These are phyloP conservation scores for Pharnaceum exiguum DNA, from an alignment of 148 eudicot species.

Conservation along the genomic window DNA sequence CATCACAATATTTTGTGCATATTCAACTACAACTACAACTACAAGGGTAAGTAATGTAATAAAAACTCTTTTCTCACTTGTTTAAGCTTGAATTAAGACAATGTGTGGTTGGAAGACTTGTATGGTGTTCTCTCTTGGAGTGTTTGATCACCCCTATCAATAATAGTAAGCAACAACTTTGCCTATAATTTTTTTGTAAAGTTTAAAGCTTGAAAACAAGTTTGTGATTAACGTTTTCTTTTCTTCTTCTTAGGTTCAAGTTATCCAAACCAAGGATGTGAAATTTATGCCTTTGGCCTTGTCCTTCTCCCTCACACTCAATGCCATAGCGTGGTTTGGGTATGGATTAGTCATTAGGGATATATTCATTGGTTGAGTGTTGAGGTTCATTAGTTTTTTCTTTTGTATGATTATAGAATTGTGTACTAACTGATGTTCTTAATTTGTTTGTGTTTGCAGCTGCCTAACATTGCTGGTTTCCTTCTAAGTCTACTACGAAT, in stretches of 20 bases:
- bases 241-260: slow-evolving; percentile 32
- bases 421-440: no score
- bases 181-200: no score
- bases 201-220: not conserved
- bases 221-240: not conserved
- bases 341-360: slow-evolving; percentile 52
- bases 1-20: slow-evolving; percentile 35
- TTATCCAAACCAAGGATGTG: slow-evolving; percentile 52
- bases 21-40: slow-evolving; percentile 40
- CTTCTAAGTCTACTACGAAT: no score
- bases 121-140: slow-evolving; percentile 44
- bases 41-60: slow-evolving; percentile 35
- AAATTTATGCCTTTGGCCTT: slow-evolving; percentile 69
- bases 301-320: slow-evolving; percentile 55
- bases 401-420: no score
- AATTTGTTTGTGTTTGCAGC: no score
- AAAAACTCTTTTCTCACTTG: not conserved
- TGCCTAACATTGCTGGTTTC: no score
- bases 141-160: slow-evolving; percentile 66
- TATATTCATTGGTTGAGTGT: slow-evolving; percentile 48
- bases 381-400: no score
- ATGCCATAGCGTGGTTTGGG: slow-evolving; percentile 56
- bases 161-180: slow-evolving; percentile 39
- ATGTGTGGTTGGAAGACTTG: slow-evolving; percentile 53
- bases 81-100: slow-evolving; percentile 1